phyloP scores from a whole-genome alignment of 176 grass and related monocot species.

The Cocos nucifera region DNA sequence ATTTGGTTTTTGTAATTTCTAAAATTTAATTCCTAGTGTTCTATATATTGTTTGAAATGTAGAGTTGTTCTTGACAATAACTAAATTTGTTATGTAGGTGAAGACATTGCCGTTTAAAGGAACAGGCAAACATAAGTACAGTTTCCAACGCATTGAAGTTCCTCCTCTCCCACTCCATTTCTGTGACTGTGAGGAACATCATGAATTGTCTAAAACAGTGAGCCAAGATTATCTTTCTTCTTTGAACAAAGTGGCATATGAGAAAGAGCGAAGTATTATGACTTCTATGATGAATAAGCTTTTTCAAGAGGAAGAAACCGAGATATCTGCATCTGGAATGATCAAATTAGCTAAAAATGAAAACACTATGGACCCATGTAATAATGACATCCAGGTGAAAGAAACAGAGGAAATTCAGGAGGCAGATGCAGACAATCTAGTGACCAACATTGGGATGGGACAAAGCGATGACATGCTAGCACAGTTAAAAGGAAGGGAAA shows the following conservation, averaged over 20 bases:
- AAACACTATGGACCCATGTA: slow-evolving; percentile 6
- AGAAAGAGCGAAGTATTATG: slow-evolving; percentile 81
- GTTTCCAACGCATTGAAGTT: slow-evolving; percentile 74
- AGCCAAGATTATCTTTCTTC: slow-evolving; percentile 55
- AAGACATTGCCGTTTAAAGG: slow-evolving; percentile 81
- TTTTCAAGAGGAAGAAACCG: slow-evolving; percentile 43
- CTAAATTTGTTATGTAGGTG: slow-evolving; percentile 31
- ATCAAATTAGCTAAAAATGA: slow-evolving; percentile 4
- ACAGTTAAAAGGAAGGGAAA: slow-evolving; percentile 25
- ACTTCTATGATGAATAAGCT: slow-evolving; percentile 82
- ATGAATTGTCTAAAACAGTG: slow-evolving; percentile 47
- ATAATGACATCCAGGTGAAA: slow-evolving; percentile 24
- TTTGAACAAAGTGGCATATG: slow-evolving; percentile 51
- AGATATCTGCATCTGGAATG: slow-evolving; percentile 23
- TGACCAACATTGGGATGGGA: slow-evolving; percentile 58
- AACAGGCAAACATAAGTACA: slow-evolving; percentile 94
- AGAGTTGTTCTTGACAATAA: no score
- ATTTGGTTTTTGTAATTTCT: no score
- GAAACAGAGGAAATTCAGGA: slow-evolving; percentile 31
- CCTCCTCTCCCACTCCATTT: slow-evolving; percentile 89
- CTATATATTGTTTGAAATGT: no score
- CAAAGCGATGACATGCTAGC: slow-evolving; percentile 30
- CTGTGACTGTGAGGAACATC: slow-evolving; percentile 95
- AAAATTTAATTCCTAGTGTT: no score
- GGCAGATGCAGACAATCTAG: slow-evolving; percentile 69